Evolutionary conservation across 805 yeast genomes (phyloP).

Genomic region (Yarrowia deformans): DNA sequence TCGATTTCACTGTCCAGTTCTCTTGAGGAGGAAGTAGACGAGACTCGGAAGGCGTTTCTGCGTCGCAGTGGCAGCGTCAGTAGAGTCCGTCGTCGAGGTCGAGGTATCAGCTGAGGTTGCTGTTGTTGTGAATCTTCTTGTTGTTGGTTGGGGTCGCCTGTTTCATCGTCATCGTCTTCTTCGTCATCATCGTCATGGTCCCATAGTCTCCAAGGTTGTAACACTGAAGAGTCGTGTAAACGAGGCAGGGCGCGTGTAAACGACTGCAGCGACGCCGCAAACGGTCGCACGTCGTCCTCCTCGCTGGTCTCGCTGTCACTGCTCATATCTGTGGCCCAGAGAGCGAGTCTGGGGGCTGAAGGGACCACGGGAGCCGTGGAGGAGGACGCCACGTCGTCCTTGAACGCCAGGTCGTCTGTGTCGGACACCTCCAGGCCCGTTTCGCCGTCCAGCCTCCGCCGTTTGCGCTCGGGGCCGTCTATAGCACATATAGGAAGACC

Average conservation of each 20-base stretch:
- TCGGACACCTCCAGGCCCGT: conserved; percentile 1
- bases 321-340: background rate
- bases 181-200: background rate
- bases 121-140: background rate
- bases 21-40: background rate
- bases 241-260: conserved; percentile 3
- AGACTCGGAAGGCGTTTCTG: conserved; percentile 12
- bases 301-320: conserved; percentile 22
- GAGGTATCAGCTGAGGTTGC: background rate
- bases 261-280: conserved; percentile 13
- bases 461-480: conserved; percentile 28
- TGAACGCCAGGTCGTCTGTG: conserved; percentile 11
- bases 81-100: conserved; percentile 15
- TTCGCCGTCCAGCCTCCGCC: conserved; percentile 27
- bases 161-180: too few relatives aligned
- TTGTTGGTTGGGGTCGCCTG: background rate
- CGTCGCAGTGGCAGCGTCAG: conserved; percentile 15
- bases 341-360: background rate
- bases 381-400: conserved; percentile 7
- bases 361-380: background rate
- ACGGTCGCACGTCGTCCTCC: conserved; percentile 20
- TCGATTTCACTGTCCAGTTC: conserved; percentile 20
- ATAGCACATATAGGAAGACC: conserved; percentile 25
- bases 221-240: background rate
- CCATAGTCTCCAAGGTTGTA: conserved; percentile 16